These are phyloP conservation scores for Diaporthe amygdali DNA, from an alignment of 2,329 filamentous ascomycete species.

Conservation along the genomic window DNA sequence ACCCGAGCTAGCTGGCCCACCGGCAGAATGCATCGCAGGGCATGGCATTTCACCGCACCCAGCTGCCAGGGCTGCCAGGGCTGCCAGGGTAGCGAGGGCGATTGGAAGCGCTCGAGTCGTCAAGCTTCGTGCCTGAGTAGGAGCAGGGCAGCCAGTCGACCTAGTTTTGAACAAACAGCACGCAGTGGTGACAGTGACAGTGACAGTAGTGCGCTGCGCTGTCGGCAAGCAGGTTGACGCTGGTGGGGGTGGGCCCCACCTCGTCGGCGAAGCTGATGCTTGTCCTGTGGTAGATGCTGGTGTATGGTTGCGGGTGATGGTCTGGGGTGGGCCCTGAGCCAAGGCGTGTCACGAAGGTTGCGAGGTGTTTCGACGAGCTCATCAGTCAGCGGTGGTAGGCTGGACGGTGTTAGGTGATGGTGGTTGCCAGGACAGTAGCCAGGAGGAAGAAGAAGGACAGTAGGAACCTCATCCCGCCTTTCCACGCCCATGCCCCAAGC, in stretches of 20 bases:
- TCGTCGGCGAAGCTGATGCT: neutral
- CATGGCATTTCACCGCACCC: neutral
- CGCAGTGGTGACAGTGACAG: too few species aligned
- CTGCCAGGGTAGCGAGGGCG: neutral
- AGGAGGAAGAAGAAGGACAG: neutral
- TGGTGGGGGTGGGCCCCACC: too few species aligned
- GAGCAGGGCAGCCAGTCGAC: neutral
- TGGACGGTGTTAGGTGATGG: neutral
- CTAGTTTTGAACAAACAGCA: too few species aligned
- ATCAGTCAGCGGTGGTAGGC: neutral
- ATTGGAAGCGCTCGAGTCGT: neutral
- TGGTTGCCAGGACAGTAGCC: neutral
- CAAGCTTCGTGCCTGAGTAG: slow-evolving; percentile 5
- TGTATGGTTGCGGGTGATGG: neutral
- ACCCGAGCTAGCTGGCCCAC: slow-evolving; percentile 9
- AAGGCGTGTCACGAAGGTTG: slow-evolving; percentile 13
- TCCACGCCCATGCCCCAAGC: neutral
- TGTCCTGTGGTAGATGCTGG: too few species aligned
- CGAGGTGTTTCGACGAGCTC: neutral
- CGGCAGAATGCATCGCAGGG: slow-evolving; percentile 2
- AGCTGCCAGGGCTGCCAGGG: too few species aligned
- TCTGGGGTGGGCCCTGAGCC: neutral
- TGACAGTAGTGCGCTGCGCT: too few species aligned
- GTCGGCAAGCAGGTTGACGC: neutral
- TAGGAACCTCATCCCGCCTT: neutral